Percentiles rank a stretch among this genome's conserved stretches.
Evolutionary conservation across 1,139 yeast genomes (phyloP).

Genomic region (Scheffersomyces insectosa): DNA sequence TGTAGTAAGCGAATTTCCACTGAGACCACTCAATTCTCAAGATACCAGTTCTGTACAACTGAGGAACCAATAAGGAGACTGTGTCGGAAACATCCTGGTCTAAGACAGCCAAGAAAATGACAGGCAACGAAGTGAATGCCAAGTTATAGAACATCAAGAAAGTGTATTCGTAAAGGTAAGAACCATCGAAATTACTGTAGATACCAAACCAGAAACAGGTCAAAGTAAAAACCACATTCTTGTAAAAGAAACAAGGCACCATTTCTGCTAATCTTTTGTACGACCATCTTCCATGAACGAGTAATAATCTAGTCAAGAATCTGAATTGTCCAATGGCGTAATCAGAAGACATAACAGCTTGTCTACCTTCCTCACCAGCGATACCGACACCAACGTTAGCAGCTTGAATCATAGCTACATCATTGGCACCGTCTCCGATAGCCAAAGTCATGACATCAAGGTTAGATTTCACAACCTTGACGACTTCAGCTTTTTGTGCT

Average conservation of each 20-base stretch:
- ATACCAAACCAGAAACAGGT: conserved; percentile 66
- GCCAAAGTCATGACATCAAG: conserved; percentile 64
- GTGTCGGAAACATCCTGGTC: conserved; percentile 65
- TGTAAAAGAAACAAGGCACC: conserved; percentile 67
- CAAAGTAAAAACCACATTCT: conserved; percentile 60
- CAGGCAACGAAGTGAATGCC: conserved; percentile 65
- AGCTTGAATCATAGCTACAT: conserved; percentile 69
- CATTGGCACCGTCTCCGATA: conserved; percentile 69
- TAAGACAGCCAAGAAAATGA: conserved; percentile 56
- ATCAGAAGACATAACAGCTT: conserved; percentile 68
- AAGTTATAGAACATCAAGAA: conserved; percentile 64
- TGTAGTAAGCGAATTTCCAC: conserved; percentile 52
- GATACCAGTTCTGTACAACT: conserved; percentile 56
- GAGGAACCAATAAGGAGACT: conserved; percentile 58
- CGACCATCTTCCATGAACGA: conserved; percentile 69
- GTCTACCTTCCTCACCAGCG: conserved; percentile 70
- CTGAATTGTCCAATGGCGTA: conserved; percentile 68
- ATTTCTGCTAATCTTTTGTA: conserved; percentile 62
- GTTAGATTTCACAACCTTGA: conserved; percentile 49
- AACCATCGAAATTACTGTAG: conserved; percentile 58
- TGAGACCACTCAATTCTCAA: conserved; percentile 55
- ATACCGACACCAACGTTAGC: conserved; percentile 68
- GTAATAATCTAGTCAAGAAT: conserved; percentile 51
- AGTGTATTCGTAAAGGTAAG: conserved; percentile 62
- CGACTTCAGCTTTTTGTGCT: conserved; percentile 61